Evolutionary conservation across 306 rosid genomes (phyloP).

Genomic region (Geum urbanum): DNA sequence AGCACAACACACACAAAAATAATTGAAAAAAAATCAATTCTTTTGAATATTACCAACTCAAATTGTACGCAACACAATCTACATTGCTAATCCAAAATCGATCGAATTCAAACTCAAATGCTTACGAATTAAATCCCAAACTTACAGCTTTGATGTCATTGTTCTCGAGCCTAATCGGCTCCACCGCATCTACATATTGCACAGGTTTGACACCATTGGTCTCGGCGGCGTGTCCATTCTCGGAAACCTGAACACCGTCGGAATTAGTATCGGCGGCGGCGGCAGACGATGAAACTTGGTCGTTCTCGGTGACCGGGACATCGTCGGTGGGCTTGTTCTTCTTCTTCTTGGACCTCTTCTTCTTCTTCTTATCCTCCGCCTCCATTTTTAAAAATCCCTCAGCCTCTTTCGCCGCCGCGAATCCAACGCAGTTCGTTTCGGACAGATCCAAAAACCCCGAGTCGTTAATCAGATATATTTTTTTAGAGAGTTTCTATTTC

Average conservation of each 20-base stretch:
- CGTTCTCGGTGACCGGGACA: conserved; percentile 26
- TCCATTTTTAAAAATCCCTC: conserved; percentile 42
- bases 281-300: conserved; percentile 21
- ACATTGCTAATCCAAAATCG: neutral
- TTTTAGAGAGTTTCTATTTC: too few species aligned
- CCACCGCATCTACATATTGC: conserved; percentile 20
- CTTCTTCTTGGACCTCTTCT: conserved; percentile 51
- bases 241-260: conserved; percentile 3
- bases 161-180: conserved; percentile 27
- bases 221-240: neutral
- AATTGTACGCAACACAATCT: neutral
- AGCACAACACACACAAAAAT: neutral
- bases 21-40: neutral
- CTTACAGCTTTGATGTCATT: conserved; percentile 56
- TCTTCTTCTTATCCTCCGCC: conserved; percentile 54
- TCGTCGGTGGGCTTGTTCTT: conserved; percentile 39
- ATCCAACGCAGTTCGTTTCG: neutral
- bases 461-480: neutral
- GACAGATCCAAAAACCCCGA: conserved; percentile 5
- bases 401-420: conserved; percentile 7
- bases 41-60: neutral
- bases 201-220: neutral
- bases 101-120: neutral
- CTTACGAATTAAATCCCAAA: conserved; percentile 18
- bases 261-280: conserved; percentile 7